Evolutionary conservation across 345 rosid genomes (phyloP).

Genomic region (Syzygium aromaticum): DNA sequence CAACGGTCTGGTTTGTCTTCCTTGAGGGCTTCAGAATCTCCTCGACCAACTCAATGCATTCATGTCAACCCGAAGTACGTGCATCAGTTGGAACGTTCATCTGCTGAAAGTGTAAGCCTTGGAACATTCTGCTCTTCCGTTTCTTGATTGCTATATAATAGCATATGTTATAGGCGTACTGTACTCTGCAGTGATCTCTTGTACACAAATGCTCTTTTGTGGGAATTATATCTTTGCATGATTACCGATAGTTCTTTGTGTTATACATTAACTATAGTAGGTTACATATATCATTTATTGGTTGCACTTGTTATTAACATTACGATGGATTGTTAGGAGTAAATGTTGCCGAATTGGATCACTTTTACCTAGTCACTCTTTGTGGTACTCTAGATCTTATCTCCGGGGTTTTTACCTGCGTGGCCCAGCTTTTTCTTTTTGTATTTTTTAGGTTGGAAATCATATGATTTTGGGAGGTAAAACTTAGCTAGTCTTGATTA

Average conservation of each 20-base stretch:
- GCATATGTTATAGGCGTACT: background rate
- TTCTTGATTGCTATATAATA: background rate
- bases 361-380: background rate
- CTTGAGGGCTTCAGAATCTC: conserved; percentile 53
- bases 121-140: background rate
- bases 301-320: background rate
- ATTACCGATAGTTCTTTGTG: background rate
- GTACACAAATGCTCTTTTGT: background rate
- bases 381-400: background rate
- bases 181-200: background rate
- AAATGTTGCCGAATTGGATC: background rate
- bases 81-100: conserved; percentile 65
- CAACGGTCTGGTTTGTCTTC: conserved; percentile 42
- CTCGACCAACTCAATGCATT: conserved; percentile 78
- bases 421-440: background rate
- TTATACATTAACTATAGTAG: background rate
- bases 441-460: background rate
- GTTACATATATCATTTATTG: background rate
- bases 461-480: background rate
- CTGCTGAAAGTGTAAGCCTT: conserved; percentile 61
- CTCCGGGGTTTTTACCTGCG: background rate
- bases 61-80: conserved; percentile 98
- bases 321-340: background rate
- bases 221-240: background rate
- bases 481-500: background rate